Evolutionary conservation across 306 rosid genomes (phyloP).

Genomic region (Castanopsis chinensis): DNA sequence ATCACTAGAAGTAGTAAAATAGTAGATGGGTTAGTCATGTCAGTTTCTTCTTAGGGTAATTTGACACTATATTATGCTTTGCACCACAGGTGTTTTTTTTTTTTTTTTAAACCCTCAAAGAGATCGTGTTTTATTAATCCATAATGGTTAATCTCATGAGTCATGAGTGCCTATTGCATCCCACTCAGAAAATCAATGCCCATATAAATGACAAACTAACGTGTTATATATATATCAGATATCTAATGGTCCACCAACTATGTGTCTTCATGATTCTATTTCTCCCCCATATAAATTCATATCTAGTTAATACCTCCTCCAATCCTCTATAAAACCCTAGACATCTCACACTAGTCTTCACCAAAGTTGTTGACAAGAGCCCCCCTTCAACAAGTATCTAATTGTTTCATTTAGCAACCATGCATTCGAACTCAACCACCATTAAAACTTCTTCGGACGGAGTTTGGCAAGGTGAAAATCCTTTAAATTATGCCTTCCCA

Average conservation of each 20-base stretch:
- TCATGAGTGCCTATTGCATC: background rate
- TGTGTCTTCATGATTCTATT: background rate
- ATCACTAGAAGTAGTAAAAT: no score
- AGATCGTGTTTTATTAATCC: no score
- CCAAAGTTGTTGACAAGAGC: no score
- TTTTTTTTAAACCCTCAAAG: no score
- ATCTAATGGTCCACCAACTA: background rate
- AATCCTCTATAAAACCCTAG: background rate
- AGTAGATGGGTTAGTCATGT: no score
- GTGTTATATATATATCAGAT: background rate
- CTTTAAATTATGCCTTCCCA: conserved; percentile 70
- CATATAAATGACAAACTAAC: background rate
- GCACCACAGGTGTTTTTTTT: no score
- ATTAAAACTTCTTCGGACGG: conserved; percentile 67
- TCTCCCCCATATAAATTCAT: background rate
- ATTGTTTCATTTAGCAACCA: background rate
- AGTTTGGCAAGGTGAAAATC: conserved; percentile 81
- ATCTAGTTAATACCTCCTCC: background rate
- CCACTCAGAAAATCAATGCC: background rate
- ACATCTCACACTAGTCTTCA: background rate
- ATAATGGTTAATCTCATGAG: no score
- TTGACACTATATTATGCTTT: no score
- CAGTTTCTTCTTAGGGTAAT: no score
- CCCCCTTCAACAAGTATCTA: no score
- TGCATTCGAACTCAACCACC: conserved; percentile 53